Base-by-base conservation (phyloP, 345 rosid genomes). In the Erodium maritimum region DNA sequence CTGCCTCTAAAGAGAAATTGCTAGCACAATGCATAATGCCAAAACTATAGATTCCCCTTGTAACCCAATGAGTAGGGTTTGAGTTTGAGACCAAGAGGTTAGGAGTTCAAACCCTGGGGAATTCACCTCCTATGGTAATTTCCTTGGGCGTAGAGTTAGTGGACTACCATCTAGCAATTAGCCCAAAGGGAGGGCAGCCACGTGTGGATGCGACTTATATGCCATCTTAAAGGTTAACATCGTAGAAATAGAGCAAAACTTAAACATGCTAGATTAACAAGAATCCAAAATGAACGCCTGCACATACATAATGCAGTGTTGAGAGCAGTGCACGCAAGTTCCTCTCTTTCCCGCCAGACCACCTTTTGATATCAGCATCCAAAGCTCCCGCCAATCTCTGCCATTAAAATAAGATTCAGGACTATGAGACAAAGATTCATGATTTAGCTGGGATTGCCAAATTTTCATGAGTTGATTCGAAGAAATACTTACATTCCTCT, bases 311-410 rank as follows among this genome's bases (percentile, higher is more conserved):
- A 78, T 88, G 96, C n/a, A 86, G 81, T 1, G 98, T 91, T 34
- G 98, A 88, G 58, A 91, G 86, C 67, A 91, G 72, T 14, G 95
- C 95, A 16, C 96, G 98, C 77, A 91, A 70, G 72, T 91, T 91
- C 61, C 81, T 81, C 42, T 82, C 85, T 75, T 91, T 91, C 72
- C 96, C 95, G 55, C 71, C 77, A 18, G 95, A 84, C 98, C 98
- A 91, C 62, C 98, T 85, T 71, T 82, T 91, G 70, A 91, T 82
- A 62, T 91, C 95, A 25, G 86, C 88, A 69, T 91, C 95, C 55
- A 91, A 71, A 62, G 84, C 64, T 65, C 80, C 89, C 5, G 93
- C 87, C 25, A 91, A 65, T 61, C 84, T 84, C 98, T 91, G 91
- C 69, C 29, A 52, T 65, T n/a, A 52, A 65, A 62, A 68, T 52